Evolutionary conservation across 2,329 filamentous ascomycete genomes (phyloP).

Genomic region (Fusarium graminum): DNA sequence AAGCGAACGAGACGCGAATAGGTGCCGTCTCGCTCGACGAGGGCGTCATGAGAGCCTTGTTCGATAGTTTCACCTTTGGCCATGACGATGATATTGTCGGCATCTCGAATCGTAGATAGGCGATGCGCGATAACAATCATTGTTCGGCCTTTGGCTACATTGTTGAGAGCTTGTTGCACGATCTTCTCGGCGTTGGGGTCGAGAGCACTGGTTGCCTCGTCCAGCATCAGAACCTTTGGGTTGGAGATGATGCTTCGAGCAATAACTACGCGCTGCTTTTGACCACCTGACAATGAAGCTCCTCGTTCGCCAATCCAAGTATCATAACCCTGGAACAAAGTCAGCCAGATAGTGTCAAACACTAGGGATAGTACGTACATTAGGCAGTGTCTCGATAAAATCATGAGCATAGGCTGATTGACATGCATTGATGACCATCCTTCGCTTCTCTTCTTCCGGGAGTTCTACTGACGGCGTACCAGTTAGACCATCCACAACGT

Average conservation of each 20-base stretch:
- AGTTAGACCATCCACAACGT: conserved; percentile 63
- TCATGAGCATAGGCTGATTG: conserved; percentile 65
- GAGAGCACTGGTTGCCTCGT: conserved; percentile 75
- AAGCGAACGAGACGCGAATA: conserved; percentile 65
- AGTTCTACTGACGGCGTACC: conserved; percentile 55
- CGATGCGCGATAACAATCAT: conserved; percentile 75
- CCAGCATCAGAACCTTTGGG: conserved; percentile 73
- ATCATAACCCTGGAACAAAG: conserved; percentile 63
- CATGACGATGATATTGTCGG: conserved; percentile 76
- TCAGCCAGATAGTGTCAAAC: background rate
- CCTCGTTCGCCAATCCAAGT: conserved; percentile 74
- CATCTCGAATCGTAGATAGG: conserved; percentile 69
- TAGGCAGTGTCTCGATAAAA: conserved; percentile 64
- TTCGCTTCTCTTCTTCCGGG: conserved; percentile 59
- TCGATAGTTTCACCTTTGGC: conserved; percentile 70
- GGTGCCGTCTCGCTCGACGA: conserved; percentile 62
- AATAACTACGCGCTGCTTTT: conserved; percentile 75
- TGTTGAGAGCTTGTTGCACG: conserved; percentile 69
- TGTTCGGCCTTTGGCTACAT: conserved; percentile 68
- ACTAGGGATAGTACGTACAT: conserved; percentile 6
- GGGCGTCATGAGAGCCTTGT: conserved; percentile 70
- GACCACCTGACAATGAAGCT: conserved; percentile 74
- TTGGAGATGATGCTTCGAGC: conserved; percentile 75
- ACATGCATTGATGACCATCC: conserved; percentile 62
- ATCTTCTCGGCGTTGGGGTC: conserved; percentile 62